Evolutionary conservation across 306 rosid genomes (phyloP).

Genomic region (Vachellia collinsii): DNA sequence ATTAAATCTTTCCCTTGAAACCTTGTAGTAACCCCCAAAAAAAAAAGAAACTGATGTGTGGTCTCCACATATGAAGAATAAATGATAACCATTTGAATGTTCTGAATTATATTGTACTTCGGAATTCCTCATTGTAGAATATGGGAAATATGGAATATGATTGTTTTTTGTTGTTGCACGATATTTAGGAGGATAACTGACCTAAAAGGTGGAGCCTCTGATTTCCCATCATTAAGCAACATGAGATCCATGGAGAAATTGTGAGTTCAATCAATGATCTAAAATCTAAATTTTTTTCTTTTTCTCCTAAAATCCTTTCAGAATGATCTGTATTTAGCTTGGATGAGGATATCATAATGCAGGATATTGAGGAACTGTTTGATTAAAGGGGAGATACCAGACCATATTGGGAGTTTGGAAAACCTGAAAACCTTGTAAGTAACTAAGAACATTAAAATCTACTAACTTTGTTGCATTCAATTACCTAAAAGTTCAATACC

Average conservation of each 20-base stretch:
- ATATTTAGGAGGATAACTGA: constrained; percentile 10
- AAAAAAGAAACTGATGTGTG: neutral
- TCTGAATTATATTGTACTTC: neutral
- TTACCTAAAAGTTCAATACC: too few species aligned
- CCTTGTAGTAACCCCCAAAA: too few species aligned
- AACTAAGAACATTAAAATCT: neutral
- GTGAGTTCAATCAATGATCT: neutral
- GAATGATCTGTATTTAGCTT: neutral
- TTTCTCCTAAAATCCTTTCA: neutral
- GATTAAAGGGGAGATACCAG: neutral
- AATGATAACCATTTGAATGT: neutral
- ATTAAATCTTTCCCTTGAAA: too few species aligned
- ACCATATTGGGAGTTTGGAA: neutral
- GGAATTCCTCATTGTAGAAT: neutral
- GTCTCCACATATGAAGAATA: neutral
- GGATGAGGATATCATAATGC: neutral
- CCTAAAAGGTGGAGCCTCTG: constrained; percentile 7
- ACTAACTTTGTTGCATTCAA: neutral
- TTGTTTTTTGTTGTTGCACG: neutral
- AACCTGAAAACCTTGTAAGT: neutral
- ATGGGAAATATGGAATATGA: neutral
- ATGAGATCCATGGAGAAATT: neutral
- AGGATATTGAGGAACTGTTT: constrained; percentile 11
- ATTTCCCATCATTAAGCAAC: neutral
- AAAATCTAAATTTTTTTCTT: neutral